phyloP scores from a whole-genome alignment of 2,329 filamentous ascomycete genomes.

The Botryotinia calthae region DNA sequence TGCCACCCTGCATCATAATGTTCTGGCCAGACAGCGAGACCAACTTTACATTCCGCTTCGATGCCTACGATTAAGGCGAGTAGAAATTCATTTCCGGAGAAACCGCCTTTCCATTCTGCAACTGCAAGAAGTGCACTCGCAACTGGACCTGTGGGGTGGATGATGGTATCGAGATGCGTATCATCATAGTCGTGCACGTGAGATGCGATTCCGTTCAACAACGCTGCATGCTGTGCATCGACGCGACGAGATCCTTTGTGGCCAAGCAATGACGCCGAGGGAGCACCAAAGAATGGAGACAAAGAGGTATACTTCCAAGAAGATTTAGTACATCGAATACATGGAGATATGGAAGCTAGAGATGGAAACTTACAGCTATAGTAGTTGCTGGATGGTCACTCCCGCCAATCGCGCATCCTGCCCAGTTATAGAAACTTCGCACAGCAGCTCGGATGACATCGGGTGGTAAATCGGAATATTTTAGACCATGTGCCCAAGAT shows the following conservation, averaged over 20 bases:
- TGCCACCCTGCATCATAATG: conserved; percentile 57
- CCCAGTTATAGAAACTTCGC: conserved; percentile 53
- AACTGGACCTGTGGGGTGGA: conserved; percentile 53
- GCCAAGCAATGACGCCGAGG: conserved; percentile 39
- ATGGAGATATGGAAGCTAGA: neutral
- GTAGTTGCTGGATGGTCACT: conserved; percentile 36
- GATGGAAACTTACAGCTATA: conserved; percentile 24
- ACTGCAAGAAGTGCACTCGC: conserved; percentile 50
- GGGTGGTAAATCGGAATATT: conserved; percentile 42
- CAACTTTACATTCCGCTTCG: conserved; percentile 52
- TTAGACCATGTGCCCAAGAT: conserved; percentile 46
- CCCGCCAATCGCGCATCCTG: conserved; percentile 52
- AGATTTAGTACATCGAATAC: neutral
- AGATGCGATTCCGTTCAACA: conserved; percentile 54
- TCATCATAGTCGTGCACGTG: conserved; percentile 58
- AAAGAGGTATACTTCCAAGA: conserved; percentile 29
- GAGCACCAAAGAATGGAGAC: conserved; percentile 37
- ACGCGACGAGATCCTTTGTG: conserved; percentile 32
- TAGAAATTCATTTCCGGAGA: conserved; percentile 49
- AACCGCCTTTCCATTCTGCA: conserved; percentile 43
- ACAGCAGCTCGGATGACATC: conserved; percentile 46
- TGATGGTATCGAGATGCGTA: conserved; percentile 54
- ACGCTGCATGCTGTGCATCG: conserved; percentile 50
- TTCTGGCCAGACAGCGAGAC: conserved; percentile 50
- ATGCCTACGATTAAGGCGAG: conserved; percentile 51